phyloP scores from a whole-genome alignment of 1,139 yeast genomes.

The Suhomyces yuchorum region DNA sequence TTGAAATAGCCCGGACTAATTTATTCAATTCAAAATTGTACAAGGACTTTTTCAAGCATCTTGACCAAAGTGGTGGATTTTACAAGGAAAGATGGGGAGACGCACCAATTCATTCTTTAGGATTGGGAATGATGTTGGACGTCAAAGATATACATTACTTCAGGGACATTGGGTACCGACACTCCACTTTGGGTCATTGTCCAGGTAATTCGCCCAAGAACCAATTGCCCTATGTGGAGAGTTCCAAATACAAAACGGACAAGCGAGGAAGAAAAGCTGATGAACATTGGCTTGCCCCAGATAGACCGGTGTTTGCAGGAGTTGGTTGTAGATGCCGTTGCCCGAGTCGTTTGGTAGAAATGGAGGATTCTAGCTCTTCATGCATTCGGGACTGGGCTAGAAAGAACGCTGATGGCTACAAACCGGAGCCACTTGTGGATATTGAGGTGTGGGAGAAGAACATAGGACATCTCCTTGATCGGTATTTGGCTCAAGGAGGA shows the following conservation, averaged over 20 bases:
- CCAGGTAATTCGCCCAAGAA: conserved; percentile 61
- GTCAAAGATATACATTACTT: conserved; percentile 78
- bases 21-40: conserved; percentile 67
- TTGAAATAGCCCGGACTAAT: conserved; percentile 83
- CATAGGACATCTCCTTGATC: conserved; percentile 31
- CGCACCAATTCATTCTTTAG: conserved; percentile 89
- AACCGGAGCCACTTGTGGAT: conserved; percentile 26
- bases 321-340: conserved; percentile 88
- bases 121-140: conserved; percentile 70
- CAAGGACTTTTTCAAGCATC: conserved; percentile 60
- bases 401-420: conserved; percentile 38
- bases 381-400: conserved; percentile 62
- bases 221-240: conserved; percentile 49
- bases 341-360: conserved; percentile 53
- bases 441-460: conserved; percentile 38
- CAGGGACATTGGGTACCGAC: conserved; percentile 86
- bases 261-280: conserved; percentile 24
- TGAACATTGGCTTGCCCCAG: conserved; percentile 44
- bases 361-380: conserved; percentile 56
- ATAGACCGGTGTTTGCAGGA: conserved; percentile 52
- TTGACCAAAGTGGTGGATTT: conserved; percentile 78
- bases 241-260: conserved; percentile 15
- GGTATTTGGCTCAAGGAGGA: conserved; percentile 30
- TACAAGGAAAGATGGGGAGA: conserved; percentile 94
- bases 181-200: conserved; percentile 79